phyloP scores from a whole-genome alignment of 805 yeast species.

The Suhomyces xylopsoci region DNA sequence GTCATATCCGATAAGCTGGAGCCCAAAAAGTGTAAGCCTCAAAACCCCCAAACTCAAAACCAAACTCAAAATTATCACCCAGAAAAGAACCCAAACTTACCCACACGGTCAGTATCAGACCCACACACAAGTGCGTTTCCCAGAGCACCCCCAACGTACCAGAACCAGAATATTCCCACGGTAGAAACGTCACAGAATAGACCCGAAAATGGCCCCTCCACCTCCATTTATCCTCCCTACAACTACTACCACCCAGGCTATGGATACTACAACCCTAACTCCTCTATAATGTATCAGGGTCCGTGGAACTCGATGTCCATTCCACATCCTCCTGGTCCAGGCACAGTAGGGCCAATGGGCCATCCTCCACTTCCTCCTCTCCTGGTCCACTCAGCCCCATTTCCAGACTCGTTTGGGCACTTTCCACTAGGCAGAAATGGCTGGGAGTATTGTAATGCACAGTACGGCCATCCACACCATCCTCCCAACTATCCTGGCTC shows the following conservation, averaged over 20 bases:
- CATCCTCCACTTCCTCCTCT: not conserved
- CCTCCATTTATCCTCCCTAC: not conserved
- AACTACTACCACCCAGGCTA: not conserved
- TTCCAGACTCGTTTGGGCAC: not conserved
- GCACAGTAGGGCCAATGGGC: not conserved
- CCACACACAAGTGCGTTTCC: not conserved
- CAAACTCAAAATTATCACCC: not conserved
- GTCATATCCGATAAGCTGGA: not conserved
- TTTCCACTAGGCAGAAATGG: not conserved
- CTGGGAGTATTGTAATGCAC: not conserved
- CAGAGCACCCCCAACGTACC: not conserved
- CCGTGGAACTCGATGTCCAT: not conserved
- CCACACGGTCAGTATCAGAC: not conserved
- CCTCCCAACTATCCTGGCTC: not conserved
- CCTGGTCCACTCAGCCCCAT: not conserved
- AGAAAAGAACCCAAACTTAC: not conserved
- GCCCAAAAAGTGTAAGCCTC: not conserved
- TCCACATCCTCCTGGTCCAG: not conserved
- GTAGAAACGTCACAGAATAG: not conserved
- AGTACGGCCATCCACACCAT: not conserved
- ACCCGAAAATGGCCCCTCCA: not conserved
- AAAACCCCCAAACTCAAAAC: not conserved
- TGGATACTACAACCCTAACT: not conserved
- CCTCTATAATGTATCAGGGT: not conserved
- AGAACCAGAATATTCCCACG: not conserved